Evolutionary conservation across 345 rosid species (phyloP), one percentile per base, ranked within the genome.

Genomic region (Combretum micranthum): DNA sequence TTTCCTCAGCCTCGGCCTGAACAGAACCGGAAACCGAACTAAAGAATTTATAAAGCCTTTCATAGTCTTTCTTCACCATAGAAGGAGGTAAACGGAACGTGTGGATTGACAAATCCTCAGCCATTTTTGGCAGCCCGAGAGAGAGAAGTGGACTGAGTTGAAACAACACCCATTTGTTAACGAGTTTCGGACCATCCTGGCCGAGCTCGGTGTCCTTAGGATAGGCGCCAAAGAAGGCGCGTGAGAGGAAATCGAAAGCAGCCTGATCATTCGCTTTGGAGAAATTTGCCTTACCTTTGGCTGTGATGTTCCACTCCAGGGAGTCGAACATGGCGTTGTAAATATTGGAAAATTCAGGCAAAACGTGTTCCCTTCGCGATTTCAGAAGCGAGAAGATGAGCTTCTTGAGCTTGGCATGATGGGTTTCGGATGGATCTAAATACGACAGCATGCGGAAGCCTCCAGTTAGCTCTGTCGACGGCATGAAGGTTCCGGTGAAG

Each of bases 361-460:
- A 47, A 12, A 65, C 14, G 0, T 42, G 21, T 15, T 53, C 50
- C 10, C 48, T 55, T 12, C 63, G 49, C 16, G 60, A 9, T 19
- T 44, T 42, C 32, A 71, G 67, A n/a, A 63, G 49, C 20, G 50
- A 57, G 42, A 71, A 47, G 50, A 47, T 6, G 37, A 65, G 47
- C 44, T 55, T 42, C 44, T 71, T 71, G 43, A 71, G 54, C 50
- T 20, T 14, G 7, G 63, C 61, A 56, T 71, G 71, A 13, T 54
- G 61, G 47, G 64, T 63, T 20, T 71, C 70, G 25, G 70, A 61
- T 19, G 71, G 70, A 51, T 71, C 75, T 13, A 71, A 70, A 26
- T 60, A 78, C 9, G 75, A 51, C 9, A 52, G 50, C 39, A 64
- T 12, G 4, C 75, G 59, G 51, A 60, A 52, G 37, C 75, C 70